phyloP scores from a whole-genome alignment of 2,329 filamentous ascomycete genomes.

The Penicillium brasilianum region DNA sequence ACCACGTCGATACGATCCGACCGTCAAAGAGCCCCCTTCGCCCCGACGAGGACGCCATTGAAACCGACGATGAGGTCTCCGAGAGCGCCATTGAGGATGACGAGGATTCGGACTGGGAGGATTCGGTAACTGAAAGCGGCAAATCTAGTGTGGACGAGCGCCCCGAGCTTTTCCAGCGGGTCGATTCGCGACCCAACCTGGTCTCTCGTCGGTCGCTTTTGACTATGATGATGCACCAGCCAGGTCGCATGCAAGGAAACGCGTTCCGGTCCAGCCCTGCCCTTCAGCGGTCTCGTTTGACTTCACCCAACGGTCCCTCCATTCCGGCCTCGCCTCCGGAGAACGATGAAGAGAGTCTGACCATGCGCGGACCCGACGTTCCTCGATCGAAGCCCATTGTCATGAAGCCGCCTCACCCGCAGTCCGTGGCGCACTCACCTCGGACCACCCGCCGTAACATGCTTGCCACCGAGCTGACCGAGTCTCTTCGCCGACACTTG shows the following conservation, averaged over 20 bases:
- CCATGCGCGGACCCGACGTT: constrained; percentile 63
- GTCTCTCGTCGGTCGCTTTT: constrained; percentile 86
- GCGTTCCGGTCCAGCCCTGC: constrained; percentile 53
- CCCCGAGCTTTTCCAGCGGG: constrained; percentile 80
- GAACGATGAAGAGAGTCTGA: constrained; percentile 68
- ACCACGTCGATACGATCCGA: constrained; percentile 71
- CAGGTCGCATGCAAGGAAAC: constrained; percentile 73
- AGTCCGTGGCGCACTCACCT: constrained; percentile 82
- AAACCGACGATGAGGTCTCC: constrained; percentile 70
- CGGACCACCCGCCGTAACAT: constrained; percentile 93
- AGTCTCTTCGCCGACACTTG: constrained; percentile 87
- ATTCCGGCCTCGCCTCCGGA: constrained; percentile 63
- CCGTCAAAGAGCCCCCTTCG: constrained; percentile 60
- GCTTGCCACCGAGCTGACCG: constrained; percentile 91
- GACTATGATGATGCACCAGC: constrained; percentile 84
- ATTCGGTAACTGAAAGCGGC: constrained; percentile 78
- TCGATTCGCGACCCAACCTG: constrained; percentile 84
- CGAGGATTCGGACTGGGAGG: constrained; percentile 66
- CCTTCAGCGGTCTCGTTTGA: constrained; percentile 62
- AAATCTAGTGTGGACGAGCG: constrained; percentile 78
- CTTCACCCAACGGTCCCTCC: constrained; percentile 70
- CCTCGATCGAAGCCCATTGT: constrained; percentile 82
- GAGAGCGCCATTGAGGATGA: constrained; percentile 81
- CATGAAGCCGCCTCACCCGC: constrained; percentile 69
- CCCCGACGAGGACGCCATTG: constrained; percentile 62